Base-by-base conservation (phyloP, 2,329 filamentous ascomycete species). In the Corinectria fuckeliana region DNA sequence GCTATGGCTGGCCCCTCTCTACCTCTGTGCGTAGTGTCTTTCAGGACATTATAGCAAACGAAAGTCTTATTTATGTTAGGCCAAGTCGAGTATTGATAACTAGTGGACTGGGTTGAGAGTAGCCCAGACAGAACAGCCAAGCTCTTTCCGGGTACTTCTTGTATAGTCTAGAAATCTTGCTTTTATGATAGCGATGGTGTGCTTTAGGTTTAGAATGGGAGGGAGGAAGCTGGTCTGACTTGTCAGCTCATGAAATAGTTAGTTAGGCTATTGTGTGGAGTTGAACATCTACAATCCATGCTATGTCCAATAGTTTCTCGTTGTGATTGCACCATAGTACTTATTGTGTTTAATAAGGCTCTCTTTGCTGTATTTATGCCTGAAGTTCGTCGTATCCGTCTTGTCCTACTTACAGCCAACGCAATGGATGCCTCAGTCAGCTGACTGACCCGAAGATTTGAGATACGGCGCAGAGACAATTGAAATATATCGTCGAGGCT, bases 381-480 rank as follows among this genome's bases (percentile, higher is more conserved):
- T n/a, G n/a, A n/a, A n/a, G n/a, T n/a, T n/a, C n/a, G n/a, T n/a
- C n/a, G 13, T 14, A 34, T 2, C 14, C 30, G 14, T 34, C 30
- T n/a, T 34, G 30, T n/a, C n/a, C n/a, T 34, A 11, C 14, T 4
- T 34, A 34, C 30, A 34, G n/a, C 30, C 42, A 14, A 21, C 6
- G 16, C 60, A 63, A 45, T 53, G 36, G 18, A 25, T 23, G 3
- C 51, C 51, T 56, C 56, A 62, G 28, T 56, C 47, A n/a, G 23
- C 57, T 2, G 13, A 18, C 38, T 49, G 39, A 13, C 36, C 50
- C 2, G 34, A 18, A 11, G 18, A 14, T 14, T 30, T 39, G 18
- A 63, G 16, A n/a, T 54, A 50, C 3, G 61, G 61, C 11, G 50
- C 61, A 5, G 44, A 32, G 16, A 61, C 36, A 18, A 58, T 45